Evolutionary conservation across 2,329 filamentous ascomycete species (phyloP), one percentile per base, ranked within the genome.

Genomic region (Botryotinia convoluta): DNA sequence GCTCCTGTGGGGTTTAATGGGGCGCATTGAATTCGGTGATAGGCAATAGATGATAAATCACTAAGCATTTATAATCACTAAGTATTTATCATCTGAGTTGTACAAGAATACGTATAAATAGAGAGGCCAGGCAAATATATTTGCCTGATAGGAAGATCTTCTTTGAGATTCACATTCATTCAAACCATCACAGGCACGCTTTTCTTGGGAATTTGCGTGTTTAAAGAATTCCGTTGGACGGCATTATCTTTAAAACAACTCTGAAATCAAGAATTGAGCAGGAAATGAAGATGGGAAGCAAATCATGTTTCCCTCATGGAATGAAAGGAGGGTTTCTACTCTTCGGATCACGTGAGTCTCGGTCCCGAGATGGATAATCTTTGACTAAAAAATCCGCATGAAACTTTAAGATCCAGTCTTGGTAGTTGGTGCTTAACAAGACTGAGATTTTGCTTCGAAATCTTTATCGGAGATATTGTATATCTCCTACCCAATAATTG

Each of bases 171-270:
- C 12, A 9, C 26, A 51, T 42, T 62, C 26, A 29, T 18, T 18
- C 4, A 4, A 35, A 32, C 29, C 42, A 16, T 37, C 63, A 37
- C 22, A 48, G 0, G 12, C 29, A 42, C 8, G 26, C 8, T n/a
- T 18, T 42, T 39, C 3, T 6, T 42, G 37, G 26, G 8, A 5
- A 18, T 42, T 29, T 39, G 10, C 2, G 14, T 29, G 1, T 42
- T 20, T 0, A 10, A 14, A 18, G 18, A 18, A 42, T 7, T 0
- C 12, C 16, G 6, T 29, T 29, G 7, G 60, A 42, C 7, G 3
- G 10, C 4, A 29, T 14, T 0, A 60, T 42, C 6, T 12, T 5
- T 3, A 12, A 9, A 18, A 18, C 4, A 1, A 6, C 16, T 3
- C 7, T 6, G 5, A 4, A 42, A 26, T 8, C 1, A 62, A 42